Evolutionary conservation across 352 stramenopile species (phyloP), one percentile per base, ranked within the genome.

Genomic region (Phytophthora brassicae): DNA sequence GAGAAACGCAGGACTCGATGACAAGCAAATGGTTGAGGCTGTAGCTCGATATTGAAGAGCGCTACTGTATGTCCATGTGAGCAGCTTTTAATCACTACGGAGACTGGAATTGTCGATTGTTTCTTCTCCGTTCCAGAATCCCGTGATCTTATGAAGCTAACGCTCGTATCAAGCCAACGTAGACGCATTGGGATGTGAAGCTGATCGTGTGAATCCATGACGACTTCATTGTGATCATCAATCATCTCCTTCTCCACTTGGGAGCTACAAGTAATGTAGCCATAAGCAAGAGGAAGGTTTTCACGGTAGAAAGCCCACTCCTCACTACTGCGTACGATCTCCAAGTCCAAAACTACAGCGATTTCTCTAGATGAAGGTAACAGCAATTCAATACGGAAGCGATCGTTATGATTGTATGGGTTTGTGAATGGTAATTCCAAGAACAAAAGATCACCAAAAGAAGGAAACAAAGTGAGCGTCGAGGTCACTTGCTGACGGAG

Each of bases 171-270:
- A 11, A 98, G 78, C 66, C 82, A 97, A 17, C 97, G 76, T 46
- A 98, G 75, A 0, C 88, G 86, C 42, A 98, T 75, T 0, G 94
- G 94, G 6, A 98, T 77, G 17, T 72, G 67, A 5, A 98, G 70
- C 13, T 76, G 75, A 57, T 98, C 94, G 50, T 86, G 73, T 0
- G 79, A 64, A 17, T 96, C 87, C 33, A 98, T 78, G 16, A 95
- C 89, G 7, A 98, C 66, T 66, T 96, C 78, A 26, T 92, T 77
- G 44, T 86, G 74, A 28, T 81, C 70, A 59, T 98, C 95, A 23
- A 98, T 96, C 90, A 98, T 97, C 49, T 98, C 94, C 8, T 75
- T 69, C 64, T 98, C 94, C 4, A 98, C 72, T 7, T 74, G 68
- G 16, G 57, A 57, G 29, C 61, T 36, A n/a, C 29, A 50, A 1